These are phyloP conservation scores for Debaryomyces singareniensis DNA, from an alignment of 1,139 yeast genomes.

Conservation along the genomic window DNA sequence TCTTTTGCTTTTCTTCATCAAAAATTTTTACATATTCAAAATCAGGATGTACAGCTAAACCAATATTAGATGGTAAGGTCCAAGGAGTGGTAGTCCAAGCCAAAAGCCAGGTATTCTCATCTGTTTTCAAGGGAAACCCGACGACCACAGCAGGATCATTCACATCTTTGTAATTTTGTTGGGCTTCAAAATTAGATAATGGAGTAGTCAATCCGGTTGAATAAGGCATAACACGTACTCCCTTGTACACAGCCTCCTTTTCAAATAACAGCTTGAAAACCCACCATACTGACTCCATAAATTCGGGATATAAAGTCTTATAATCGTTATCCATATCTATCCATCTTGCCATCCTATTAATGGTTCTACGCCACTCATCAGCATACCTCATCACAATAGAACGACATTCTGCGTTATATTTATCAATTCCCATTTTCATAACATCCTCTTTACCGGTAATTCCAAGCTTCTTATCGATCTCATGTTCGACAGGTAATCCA, in stretches of 20 bases:
- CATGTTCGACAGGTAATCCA: constrained; percentile 97
- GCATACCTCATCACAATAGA: constrained; percentile 97
- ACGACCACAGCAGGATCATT: constrained; percentile 94
- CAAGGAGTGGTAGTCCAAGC: constrained; percentile 99
- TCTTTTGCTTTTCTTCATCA: constrained; percentile 78
- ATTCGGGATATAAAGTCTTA: constrained; percentile 90
- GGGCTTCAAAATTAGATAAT: constrained; percentile 95
- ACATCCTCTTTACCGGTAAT: constrained; percentile 93
- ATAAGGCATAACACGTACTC: constrained; percentile 96
- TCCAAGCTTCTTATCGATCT: constrained; percentile 94
- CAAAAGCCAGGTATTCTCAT: constrained; percentile 74
- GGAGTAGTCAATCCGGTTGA: constrained; percentile 98
- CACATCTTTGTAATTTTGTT: constrained; percentile 95
- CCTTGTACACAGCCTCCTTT: constrained; percentile 86
- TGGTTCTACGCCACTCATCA: constrained; percentile 86
- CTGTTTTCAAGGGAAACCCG: constrained; percentile 77
- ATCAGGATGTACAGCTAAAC: constrained; percentile 84
- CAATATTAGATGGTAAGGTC: constrained; percentile 95
- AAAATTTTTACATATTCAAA: constrained; percentile 87
- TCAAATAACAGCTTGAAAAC: constrained; percentile 83
- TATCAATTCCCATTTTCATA: constrained; percentile 85
- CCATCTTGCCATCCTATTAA: constrained; percentile 97
- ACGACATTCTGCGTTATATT: constrained; percentile 91
- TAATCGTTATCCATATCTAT: constrained; percentile 98
- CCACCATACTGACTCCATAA: constrained; percentile 99